Evolutionary conservation across 805 yeast species (phyloP).

Genomic region (Candida sphagnicola): DNA sequence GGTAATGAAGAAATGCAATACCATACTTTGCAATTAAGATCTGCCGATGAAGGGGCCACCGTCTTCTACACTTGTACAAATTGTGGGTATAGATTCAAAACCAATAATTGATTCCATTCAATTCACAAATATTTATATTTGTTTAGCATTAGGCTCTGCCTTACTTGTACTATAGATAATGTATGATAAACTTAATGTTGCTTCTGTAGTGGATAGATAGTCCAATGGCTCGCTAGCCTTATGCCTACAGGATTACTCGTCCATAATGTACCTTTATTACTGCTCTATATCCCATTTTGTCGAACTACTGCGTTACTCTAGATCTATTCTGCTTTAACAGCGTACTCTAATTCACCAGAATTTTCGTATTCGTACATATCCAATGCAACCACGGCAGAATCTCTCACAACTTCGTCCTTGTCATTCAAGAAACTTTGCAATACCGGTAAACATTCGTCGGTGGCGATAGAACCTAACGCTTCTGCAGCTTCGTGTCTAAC

Average conservation of each 20-base stretch:
- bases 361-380: constrained; percentile 98
- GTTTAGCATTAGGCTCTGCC: not conserved
- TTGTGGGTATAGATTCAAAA: constrained; percentile 92
- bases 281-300: not conserved
- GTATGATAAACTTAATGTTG: too few relatives aligned
- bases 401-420: constrained; percentile 86
- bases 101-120: constrained; percentile 59
- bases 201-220: too few relatives aligned
- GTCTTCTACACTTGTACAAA: constrained; percentile 94
- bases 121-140: not conserved
- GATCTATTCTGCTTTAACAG: constrained; percentile 20
- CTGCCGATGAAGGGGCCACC: constrained; percentile 99
- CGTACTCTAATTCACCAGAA: constrained; percentile 77
- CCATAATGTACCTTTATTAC: too few relatives aligned
- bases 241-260: too few relatives aligned
- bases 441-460: constrained; percentile 91
- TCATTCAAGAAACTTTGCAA: constrained; percentile 76
- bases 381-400: constrained; percentile 93
- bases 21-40: constrained; percentile 92
- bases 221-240: too few relatives aligned
- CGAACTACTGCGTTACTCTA: not conserved
- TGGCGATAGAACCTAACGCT: constrained; percentile 95
- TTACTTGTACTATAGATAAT: constrained; percentile 1
- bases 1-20: constrained; percentile 98
- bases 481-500: constrained; percentile 99